Percentiles rank a stretch among this genome's conserved stretches.
Conservation (phyloP, 2,329 filamentous ascomycete species). For the Pseudogymnoascus sp. region DNA sequence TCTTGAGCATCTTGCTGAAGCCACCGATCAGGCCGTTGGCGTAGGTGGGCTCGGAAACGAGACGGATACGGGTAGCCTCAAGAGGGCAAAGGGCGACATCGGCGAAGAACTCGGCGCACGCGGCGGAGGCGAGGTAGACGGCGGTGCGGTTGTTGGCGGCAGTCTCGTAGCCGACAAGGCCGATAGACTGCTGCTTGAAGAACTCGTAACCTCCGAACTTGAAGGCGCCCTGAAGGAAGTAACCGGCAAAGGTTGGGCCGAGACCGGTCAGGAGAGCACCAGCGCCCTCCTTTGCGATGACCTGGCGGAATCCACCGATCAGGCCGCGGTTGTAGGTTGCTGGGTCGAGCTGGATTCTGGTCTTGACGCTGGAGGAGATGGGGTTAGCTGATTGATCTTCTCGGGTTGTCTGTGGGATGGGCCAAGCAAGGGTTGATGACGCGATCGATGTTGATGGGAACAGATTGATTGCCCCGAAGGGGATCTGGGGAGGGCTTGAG, state of each 20-base stretch:
- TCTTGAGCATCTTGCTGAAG: slow-evolving; percentile 75
- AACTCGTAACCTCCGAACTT: slow-evolving; percentile 95
- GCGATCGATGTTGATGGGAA: background rate
- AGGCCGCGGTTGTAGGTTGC: slow-evolving; percentile 81
- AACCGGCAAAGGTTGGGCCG: slow-evolving; percentile 79
- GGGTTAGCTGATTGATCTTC: slow-evolving; percentile 20
- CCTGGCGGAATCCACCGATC: slow-evolving; percentile 79
- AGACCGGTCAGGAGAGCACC: slow-evolving; percentile 79
- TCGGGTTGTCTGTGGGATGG: slow-evolving; percentile 11
- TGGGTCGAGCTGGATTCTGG: slow-evolving; percentile 88
- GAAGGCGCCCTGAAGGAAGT: slow-evolving; percentile 90
- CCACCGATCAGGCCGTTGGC: slow-evolving; percentile 72
- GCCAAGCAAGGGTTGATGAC: background rate
- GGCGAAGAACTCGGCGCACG: slow-evolving; percentile 60
- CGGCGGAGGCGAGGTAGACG: slow-evolving; percentile 69
- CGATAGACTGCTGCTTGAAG: slow-evolving; percentile 90
- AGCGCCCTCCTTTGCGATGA: slow-evolving; percentile 76
- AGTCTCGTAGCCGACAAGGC: slow-evolving; percentile 68
- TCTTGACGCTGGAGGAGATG: slow-evolving; percentile 67
- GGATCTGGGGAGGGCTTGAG: slow-evolving; percentile 7
- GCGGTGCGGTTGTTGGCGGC: slow-evolving; percentile 72
- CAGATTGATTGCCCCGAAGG: background rate
- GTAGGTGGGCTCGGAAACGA: slow-evolving; percentile 81
- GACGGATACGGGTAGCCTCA: slow-evolving; percentile 87
- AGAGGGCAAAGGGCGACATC: slow-evolving; percentile 85